Evolutionary conservation across 768 basidiomycete genomes (phyloP), one percentile per base, ranked within the genome.

Genomic region (Kwoniella dejecticola): DNA sequence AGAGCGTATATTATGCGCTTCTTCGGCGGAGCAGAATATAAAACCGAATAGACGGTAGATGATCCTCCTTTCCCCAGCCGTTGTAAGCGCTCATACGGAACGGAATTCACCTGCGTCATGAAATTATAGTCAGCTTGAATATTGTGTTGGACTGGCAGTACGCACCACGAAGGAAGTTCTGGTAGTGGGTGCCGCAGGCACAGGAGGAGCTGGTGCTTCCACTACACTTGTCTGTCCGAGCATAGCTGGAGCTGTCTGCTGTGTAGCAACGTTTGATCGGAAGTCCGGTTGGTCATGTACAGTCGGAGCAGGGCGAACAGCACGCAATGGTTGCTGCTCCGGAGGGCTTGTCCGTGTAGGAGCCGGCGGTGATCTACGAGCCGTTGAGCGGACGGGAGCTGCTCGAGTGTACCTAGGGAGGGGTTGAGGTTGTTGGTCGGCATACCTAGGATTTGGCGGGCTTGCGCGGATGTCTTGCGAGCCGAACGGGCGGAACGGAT

Each of bases 1-100:
- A 99, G 84, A 10, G 95, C 95, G 71, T 85, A 91, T 33, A 98
- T 82, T 71, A 89, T 87, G 68, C 73, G 71, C 31, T 85, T 89
- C 26, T 62, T 62, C 31, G 60, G 60, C n/a, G 60, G 60, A 46
- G 84, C 81, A 40, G 84, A 81, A 74, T 85, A 89, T 75, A 97
- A 83, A 7, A 96, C 93, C 23, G 91, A 88, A 77, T 88, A 99
- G 40, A 99, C 95, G 48, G 90, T 88, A n/a, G 93, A 96, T 8
- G 92, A 89, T 0, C 95, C 95, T 42, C 95, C 95, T 72, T 88
- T 90, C 40, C 95, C 95, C 56, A 98, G 87, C 80, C 90, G 82
- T 74, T 92, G 90, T 2, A 97, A 83, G 1, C 91, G 87, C 27
- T 87, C 87, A 65, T 97, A 97, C 0, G 83, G 79, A 70, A 86